Percentiles rank a stretch among this genome's conserved stretches.
Conservation (phyloP, 345 rosid species). For the Aquilaria yunnanensis region DNA sequence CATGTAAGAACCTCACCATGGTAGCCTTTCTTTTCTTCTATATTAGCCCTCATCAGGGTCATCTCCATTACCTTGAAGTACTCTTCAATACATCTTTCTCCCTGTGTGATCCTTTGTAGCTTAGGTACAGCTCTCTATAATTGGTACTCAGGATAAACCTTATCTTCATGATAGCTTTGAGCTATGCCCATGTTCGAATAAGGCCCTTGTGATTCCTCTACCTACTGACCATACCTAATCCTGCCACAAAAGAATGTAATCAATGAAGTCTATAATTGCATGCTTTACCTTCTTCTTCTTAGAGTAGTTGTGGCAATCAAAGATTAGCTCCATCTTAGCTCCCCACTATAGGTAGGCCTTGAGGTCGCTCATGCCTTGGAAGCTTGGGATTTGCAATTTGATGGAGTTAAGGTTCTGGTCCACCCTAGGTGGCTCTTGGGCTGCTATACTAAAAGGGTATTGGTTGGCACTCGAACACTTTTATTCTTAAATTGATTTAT, state of each 20-base stretch:
- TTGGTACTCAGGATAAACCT: not conserved
- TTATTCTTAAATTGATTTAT: too few species aligned
- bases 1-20: not conserved
- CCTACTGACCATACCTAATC: not conserved
- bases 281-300: conserved; percentile 3
- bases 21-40: conserved; percentile 2
- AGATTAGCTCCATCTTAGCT: not conserved
- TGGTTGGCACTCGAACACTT: too few species aligned
- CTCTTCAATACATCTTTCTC: not conserved
- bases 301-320: conserved; percentile 1
- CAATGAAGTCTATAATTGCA: too few species aligned
- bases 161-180: conserved; percentile 1
- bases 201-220: not conserved
- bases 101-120: too few species aligned
- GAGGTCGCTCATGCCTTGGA: conserved; percentile 1
- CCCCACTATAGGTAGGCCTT: conserved; percentile 3
- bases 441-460: too few species aligned
- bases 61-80: conserved; percentile 2
- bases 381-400: conserved; percentile 5
- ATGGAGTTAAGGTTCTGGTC: conserved; percentile 3
- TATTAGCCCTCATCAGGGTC: not conserved
- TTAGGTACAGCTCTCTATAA: not conserved
- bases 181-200: not conserved
- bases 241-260: conserved; percentile 8
- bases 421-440: not conserved